Evolutionary conservation across 78 protist species (phyloP).

Genomic region (Emiliania huxleyi): DNA sequence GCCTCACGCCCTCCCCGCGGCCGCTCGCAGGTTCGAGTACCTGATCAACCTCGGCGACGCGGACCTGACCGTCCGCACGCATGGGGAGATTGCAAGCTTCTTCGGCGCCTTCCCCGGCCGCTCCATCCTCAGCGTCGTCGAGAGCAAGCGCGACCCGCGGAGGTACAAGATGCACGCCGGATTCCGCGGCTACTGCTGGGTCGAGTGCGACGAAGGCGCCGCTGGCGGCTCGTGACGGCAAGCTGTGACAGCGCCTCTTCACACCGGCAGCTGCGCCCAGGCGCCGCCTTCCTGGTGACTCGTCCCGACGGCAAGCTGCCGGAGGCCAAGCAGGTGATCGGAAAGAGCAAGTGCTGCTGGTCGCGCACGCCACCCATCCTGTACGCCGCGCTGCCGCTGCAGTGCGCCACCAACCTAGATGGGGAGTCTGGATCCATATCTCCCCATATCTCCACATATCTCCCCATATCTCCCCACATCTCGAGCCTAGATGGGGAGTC

Average conservation of each 20-base stretch:
- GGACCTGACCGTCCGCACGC: not conserved
- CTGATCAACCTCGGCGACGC: slow-evolving; percentile 20
- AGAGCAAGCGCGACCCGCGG: not conserved
- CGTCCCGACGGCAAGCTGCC: not conserved
- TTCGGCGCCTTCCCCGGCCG: not conserved
- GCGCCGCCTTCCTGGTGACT: not conserved
- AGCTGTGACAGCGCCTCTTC: too few species aligned
- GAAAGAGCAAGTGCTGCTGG: slow-evolving; percentile 22
- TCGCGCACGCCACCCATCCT: slow-evolving; percentile 2
- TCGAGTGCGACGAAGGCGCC: not conserved
- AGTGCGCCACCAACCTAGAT: not conserved
- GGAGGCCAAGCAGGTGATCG: not conserved
- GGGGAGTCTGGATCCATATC: too few species aligned
- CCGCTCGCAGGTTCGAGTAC: not conserved
- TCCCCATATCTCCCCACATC: too few species aligned
- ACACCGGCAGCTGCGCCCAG: too few species aligned
- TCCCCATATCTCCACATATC: too few species aligned
- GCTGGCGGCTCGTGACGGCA: too few species aligned
- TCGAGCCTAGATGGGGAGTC: too few species aligned
- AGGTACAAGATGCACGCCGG: not conserved
- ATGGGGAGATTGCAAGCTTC: not conserved
- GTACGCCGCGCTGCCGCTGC: not conserved
- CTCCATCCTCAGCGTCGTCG: slow-evolving; percentile 4
- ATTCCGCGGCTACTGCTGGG: not conserved
- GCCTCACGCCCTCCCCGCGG: too few species aligned